These are phyloP conservation scores for Tuber borchii DNA, from an alignment of 495 filamentous ascomycete species.

Conservation along the genomic window DNA sequence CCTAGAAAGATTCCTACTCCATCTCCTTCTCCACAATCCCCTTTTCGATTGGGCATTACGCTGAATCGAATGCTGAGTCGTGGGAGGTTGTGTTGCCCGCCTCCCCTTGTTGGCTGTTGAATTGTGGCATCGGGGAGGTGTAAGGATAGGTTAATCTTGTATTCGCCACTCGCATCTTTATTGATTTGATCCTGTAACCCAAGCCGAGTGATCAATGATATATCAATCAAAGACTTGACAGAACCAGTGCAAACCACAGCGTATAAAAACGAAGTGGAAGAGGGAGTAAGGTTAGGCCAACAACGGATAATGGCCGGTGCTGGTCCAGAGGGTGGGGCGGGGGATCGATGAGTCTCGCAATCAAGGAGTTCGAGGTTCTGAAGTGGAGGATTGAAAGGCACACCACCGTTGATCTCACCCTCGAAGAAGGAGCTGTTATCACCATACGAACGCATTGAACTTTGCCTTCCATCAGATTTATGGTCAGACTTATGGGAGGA, in stretches of 20 bases:
- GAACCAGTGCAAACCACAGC: slow-evolving; percentile 90
- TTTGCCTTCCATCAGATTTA: slow-evolving; percentile 93
- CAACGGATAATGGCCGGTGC: slow-evolving; percentile 92
- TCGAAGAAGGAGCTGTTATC: slow-evolving; percentile 40
- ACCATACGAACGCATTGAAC: slow-evolving; percentile 46
- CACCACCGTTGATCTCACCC: slow-evolving; percentile 28
- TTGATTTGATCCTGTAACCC: slow-evolving; percentile 62
- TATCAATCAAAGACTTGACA: slow-evolving; percentile 70
- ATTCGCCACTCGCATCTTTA: slow-evolving; percentile 54
- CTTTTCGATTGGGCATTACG: slow-evolving; percentile 47
- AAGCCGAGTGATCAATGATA: slow-evolving; percentile 63
- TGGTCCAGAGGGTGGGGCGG: slow-evolving; percentile 50
- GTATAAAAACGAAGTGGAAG: slow-evolving; percentile 78
- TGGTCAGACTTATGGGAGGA: slow-evolving; percentile 94
- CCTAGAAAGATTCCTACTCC: slow-evolving; percentile 67
- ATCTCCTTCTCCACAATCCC: slow-evolving; percentile 51
- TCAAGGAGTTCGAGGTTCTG: slow-evolving; percentile 36
- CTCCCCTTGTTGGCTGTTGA: slow-evolving; percentile 64
- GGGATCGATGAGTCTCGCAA: slow-evolving; percentile 35
- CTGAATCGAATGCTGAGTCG: slow-evolving; percentile 69
- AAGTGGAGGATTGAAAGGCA: slow-evolving; percentile 29
- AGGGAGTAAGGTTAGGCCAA: slow-evolving; percentile 82
- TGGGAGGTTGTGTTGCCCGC: slow-evolving; percentile 63
- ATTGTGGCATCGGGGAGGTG: slow-evolving; percentile 88
- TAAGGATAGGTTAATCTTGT: slow-evolving; percentile 67